A percentile compares a stretch with the other conserved stretches of the same genome.
Evolutionary conservation across 2,329 filamentous ascomycete genomes (phyloP).

Genomic region (Fusarium newnesense): DNA sequence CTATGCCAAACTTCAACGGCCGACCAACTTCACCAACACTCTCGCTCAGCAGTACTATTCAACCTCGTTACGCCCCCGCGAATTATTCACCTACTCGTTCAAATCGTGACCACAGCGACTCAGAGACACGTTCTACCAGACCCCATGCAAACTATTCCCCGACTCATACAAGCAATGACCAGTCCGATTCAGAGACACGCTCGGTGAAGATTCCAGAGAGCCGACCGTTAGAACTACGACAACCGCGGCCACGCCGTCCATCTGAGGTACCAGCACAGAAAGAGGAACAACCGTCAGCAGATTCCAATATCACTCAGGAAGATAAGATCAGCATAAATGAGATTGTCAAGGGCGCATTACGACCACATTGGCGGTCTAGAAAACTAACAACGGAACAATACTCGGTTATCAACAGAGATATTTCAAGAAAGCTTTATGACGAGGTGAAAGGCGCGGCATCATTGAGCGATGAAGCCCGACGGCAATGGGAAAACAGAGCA

Average conservation of each 20-base stretch:
- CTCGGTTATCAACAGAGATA: conserved; percentile 87
- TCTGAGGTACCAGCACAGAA: conserved; percentile 58
- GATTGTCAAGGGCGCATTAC: conserved; percentile 85
- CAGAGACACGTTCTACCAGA: conserved; percentile 62
- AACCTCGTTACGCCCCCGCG: conserved; percentile 78
- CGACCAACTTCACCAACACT: conserved; percentile 73
- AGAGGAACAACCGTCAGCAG: conserved; percentile 75
- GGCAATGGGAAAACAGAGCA: conserved; percentile 80
- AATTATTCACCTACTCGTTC: conserved; percentile 71
- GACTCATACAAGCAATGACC: conserved; percentile 31
- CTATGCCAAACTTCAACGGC: conserved; percentile 61
- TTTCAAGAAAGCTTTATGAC: conserved; percentile 89
- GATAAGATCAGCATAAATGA: conserved; percentile 90
- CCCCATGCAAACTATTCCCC: conserved; percentile 71
- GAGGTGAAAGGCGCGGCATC: conserved; percentile 64
- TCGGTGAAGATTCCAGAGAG: conserved; percentile 39
- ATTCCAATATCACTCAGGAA: conserved; percentile 75
- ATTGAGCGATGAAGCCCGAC: conserved; percentile 73
- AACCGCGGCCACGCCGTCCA: conserved; percentile 62
- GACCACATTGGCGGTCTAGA: conserved; percentile 83
- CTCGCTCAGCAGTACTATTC: conserved; percentile 75
- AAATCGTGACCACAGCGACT: conserved; percentile 16
- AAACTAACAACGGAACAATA: conserved; percentile 90
- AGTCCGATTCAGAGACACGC: conserved; percentile 38
- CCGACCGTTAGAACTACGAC: conserved; percentile 60